These are phyloP conservation scores for Termitomyces sp. DNA, from an alignment of 1,284 basidiomycete species.

Conservation along the genomic window DNA sequence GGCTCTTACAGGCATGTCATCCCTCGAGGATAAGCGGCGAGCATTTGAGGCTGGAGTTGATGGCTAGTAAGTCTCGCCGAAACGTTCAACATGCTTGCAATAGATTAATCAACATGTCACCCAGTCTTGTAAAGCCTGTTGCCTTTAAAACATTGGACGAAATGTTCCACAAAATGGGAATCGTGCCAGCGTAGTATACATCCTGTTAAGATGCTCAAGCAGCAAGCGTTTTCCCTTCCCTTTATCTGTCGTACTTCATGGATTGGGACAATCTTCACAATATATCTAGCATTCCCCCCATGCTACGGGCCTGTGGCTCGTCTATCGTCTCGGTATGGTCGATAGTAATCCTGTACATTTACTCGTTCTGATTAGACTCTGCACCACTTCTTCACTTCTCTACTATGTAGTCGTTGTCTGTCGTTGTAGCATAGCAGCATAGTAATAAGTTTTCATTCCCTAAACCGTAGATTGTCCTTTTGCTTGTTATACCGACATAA, in stretches of 20 bases:
- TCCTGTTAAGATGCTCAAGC: neutral
- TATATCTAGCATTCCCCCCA: slow-evolving; percentile 3
- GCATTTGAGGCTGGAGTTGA: slow-evolving; percentile 93
- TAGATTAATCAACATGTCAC: neutral
- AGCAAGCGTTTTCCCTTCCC: neutral
- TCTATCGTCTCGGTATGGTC: neutral
- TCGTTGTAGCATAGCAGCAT: no score
- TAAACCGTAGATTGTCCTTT: no score
- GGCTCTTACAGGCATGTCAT: slow-evolving; percentile 90
- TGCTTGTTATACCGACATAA: no score
- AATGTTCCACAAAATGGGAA: slow-evolving; percentile 76
- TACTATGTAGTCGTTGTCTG: no score
- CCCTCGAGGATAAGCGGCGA: slow-evolving; percentile 84
- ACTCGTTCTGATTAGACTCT: no score
- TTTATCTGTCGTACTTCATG: neutral
- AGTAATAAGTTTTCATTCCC: no score
- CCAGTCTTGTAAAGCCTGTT: slow-evolving; percentile 86
- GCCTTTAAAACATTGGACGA: slow-evolving; percentile 85
- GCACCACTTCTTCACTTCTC: no score
- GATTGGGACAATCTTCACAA: neutral
- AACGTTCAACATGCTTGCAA: neutral
- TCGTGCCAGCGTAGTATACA: slow-evolving; percentile 36
- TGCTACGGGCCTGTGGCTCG: neutral
- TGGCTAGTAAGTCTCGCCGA: slow-evolving; percentile 71
- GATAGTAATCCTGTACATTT: neutral